Percentiles rank a stretch among this genome's conserved stretches.
phyloP scores from a whole-genome alignment of 2,329 filamentous ascomycete species.

The Beauveria sp. region DNA sequence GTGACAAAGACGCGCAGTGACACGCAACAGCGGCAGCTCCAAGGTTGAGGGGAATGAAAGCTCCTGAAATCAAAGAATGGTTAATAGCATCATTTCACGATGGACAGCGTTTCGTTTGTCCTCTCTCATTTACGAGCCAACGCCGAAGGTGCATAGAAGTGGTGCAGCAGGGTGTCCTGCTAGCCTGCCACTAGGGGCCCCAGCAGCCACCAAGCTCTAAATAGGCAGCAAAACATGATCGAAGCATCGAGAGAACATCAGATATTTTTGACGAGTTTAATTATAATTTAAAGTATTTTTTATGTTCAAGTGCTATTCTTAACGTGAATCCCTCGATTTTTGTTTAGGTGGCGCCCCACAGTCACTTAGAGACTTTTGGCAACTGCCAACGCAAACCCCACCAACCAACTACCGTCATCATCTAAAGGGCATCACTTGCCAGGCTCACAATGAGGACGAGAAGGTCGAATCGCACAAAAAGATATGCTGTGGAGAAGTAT shows the following conservation, averaged over 20 bases:
- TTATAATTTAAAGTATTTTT: neutral
- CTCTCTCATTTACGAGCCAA: neutral
- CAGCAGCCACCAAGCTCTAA: neutral
- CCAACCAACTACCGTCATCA: neutral
- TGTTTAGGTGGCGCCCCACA: slow-evolving; percentile 3
- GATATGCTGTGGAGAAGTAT: slow-evolving; percentile 26
- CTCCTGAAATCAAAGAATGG: neutral
- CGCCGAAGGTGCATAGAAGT: neutral
- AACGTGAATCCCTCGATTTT: neutral
- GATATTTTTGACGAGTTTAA: neutral
- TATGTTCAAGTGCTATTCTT: neutral
- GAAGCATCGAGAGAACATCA: neutral
- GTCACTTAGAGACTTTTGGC: neutral
- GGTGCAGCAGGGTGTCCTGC: neutral
- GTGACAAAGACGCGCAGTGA: neutral
- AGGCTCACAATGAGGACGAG: slow-evolving; percentile 26
- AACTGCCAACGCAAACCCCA: neutral
- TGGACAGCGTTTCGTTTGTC: neutral
- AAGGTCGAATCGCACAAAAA: slow-evolving; percentile 28
- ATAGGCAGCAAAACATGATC: neutral
- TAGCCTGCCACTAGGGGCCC: neutral
- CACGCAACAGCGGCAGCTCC: neutral
- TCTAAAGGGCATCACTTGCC: neutral
- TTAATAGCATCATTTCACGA: neutral
- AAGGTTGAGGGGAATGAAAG: neutral